Evolutionary conservation across 305 asterid genomes (phyloP), one percentile per base, ranked within the genome.

Genomic region (Nicotiana rustica): DNA sequence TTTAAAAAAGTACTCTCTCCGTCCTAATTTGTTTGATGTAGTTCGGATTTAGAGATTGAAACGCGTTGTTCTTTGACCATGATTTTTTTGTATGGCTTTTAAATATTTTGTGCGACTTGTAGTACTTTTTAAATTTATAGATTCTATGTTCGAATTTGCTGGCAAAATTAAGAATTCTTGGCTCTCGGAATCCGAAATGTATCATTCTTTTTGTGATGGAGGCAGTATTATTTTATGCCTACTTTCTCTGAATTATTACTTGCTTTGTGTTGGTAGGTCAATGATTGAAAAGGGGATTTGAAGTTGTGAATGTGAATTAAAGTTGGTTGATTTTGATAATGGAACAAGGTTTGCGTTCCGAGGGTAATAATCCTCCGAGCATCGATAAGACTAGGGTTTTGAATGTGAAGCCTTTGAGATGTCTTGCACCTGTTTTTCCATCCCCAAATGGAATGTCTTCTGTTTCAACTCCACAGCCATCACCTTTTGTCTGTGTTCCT

Each of bases 401-500:
- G 75, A 91, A 91, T 76, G 89, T 95, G 76, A 93, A 67, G 91
- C 99, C 99, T 66, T 57, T 93, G 86, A 93, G 95, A 92, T 84
- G 89, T 86, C 90, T 95, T 78, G 92, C 84, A 66, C 99, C 99
- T 1, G 85, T 93, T 81, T 95, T 95, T 82, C 97, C 98, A 7
- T 86, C 90, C 14, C 73, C 93, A 60, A 84, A 88, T 15, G 97
- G 89, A 29, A 75, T 81, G 88, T 85, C 92, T 60, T 86, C 97
- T 1, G 41, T 85, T 83, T 82, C 88, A 0, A 82, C 84, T 73
- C 92, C 97, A 25, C 91, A 91, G 4, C 92, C 97, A 2, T 67
- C 95, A 35, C 97, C 98, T 67, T 95, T 95, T 82, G 93, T 90
- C 15, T 94, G 97, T 78, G 92, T 91, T 61, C 90, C 98, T 47